Conservation (phyloP, 2,329 filamentous ascomycete genomes). For the Orbilia ellipsospora region DNA sequence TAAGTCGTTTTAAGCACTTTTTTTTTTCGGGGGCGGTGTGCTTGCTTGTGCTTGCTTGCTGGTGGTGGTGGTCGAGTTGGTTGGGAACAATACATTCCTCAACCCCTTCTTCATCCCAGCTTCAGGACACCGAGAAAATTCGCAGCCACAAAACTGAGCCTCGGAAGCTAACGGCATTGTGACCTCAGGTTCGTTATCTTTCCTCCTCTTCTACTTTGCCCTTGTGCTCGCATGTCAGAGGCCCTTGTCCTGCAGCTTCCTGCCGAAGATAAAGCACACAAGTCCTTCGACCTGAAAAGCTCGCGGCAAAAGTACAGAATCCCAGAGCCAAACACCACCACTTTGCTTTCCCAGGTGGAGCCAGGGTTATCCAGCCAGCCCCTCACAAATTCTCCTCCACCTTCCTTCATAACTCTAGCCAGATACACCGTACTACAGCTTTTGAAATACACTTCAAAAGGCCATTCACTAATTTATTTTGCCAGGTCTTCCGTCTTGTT, state of each 20-base stretch:
- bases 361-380: slow-evolving; percentile 45
- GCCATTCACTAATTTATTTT: slow-evolving; percentile 10
- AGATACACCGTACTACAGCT: slow-evolving; percentile 28
- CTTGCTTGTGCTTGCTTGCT: neutral
- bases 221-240: slow-evolving; percentile 21
- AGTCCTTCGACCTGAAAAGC: slow-evolving; percentile 25
- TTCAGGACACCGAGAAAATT: neutral
- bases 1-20: slow-evolving; percentile 41
- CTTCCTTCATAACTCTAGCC: slow-evolving; percentile 44
- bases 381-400: slow-evolving; percentile 45
- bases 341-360: slow-evolving; percentile 28
- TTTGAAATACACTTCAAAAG: slow-evolving; percentile 3
- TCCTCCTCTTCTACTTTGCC: neutral
- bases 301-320: slow-evolving; percentile 36
- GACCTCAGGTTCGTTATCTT: slow-evolving; percentile 33
- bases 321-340: slow-evolving; percentile 13
- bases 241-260: slow-evolving; percentile 42
- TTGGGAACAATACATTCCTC: neutral
- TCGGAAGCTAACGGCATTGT: slow-evolving; percentile 51
- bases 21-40: slow-evolving; percentile 4
- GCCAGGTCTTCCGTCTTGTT: slow-evolving; percentile 1
- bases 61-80: too few relatives aligned
- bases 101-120: slow-evolving; percentile 10
- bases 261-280: slow-evolving; percentile 12
- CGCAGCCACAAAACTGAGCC: neutral